phyloP scores from a whole-genome alignment of 768 basidiomycete genomes.

The Mycena indigotica region DNA sequence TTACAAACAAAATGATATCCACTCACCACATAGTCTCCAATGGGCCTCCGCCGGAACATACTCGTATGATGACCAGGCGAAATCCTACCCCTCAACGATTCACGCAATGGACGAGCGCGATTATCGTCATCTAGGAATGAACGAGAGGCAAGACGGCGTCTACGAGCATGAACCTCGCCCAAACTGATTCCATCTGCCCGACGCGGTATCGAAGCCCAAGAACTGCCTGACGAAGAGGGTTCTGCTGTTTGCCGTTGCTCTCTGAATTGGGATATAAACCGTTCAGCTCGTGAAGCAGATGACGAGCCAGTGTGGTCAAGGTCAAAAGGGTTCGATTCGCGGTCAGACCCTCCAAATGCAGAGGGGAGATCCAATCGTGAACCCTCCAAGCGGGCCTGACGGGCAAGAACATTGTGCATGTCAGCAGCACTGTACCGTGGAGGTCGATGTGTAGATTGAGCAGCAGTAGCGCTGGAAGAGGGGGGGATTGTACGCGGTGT shows the following conservation, averaged over 20 bases:
- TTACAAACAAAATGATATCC: constrained; percentile 39
- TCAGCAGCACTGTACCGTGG: constrained; percentile 22
- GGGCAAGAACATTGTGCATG: constrained; percentile 23
- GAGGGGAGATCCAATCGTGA: constrained; percentile 14
- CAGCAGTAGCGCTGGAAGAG: constrained; percentile 1
- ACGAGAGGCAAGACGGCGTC: constrained; percentile 1
- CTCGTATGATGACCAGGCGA: neutral
- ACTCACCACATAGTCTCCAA: constrained; percentile 47
- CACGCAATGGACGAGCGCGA: constrained; percentile 7
- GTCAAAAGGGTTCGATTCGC: constrained; percentile 1
- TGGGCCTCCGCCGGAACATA: constrained; percentile 23
- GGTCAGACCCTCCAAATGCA: neutral
- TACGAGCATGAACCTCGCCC: constrained; percentile 2
- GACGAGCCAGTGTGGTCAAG: constrained; percentile 3
- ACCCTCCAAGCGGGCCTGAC: constrained; percentile 21
- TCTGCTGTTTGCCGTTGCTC: constrained; percentile 24
- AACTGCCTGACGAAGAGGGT: constrained; percentile 7
- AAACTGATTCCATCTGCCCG: constrained; percentile 1
- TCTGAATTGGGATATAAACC: constrained; percentile 31
- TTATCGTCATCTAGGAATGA: neutral
- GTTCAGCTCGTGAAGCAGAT: constrained; percentile 32
- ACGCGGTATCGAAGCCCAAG: constrained; percentile 24
- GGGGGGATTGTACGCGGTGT: constrained; percentile 19
- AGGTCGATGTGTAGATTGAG: constrained; percentile 6
- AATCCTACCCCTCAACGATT: neutral